Evolutionary conservation across 352 stramenopile genomes (phyloP).

Genomic region (Thalassiosira mediterranea): DNA sequence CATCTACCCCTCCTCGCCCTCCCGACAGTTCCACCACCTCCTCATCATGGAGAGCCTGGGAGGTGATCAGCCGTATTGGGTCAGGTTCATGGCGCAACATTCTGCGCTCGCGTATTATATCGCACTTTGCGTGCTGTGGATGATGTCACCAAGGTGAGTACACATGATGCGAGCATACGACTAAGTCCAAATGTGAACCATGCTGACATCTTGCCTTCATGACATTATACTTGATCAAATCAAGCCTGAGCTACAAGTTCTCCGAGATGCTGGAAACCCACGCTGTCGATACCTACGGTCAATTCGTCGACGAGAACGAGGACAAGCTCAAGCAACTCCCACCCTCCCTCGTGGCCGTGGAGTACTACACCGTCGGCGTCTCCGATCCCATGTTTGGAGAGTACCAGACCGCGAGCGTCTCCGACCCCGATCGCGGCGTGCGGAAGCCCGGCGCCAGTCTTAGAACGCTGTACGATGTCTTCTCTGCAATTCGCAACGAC

Average conservation of each 20-base stretch:
- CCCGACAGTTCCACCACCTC: slow-evolving; percentile 64
- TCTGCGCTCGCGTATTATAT: slow-evolving; percentile 75
- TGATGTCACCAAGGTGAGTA: slow-evolving; percentile 34
- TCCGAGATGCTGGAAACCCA: slow-evolving; percentile 77
- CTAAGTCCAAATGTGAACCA: too few relatives aligned
- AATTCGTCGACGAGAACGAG: slow-evolving; percentile 75
- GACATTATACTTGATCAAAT: background rate
- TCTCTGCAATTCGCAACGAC: slow-evolving; percentile 54
- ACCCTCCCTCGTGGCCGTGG: slow-evolving; percentile 47
- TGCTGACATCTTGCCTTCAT: background rate
- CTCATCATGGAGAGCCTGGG: slow-evolving; percentile 80
- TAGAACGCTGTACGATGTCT: slow-evolving; percentile 56
- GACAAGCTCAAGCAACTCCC: slow-evolving; percentile 55
- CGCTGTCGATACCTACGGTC: slow-evolving; percentile 77
- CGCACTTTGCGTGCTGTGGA: slow-evolving; percentile 56
- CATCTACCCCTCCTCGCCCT: too few relatives aligned
- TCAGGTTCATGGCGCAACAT: slow-evolving; percentile 75
- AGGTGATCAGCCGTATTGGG: slow-evolving; percentile 67
- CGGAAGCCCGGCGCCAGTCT: slow-evolving; percentile 42
- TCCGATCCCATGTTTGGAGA: slow-evolving; percentile 69
- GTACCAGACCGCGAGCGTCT: slow-evolving; percentile 60
- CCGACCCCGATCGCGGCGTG: slow-evolving; percentile 15
- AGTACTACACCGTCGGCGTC: slow-evolving; percentile 70
- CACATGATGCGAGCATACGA: too few relatives aligned
- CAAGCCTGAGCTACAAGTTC: slow-evolving; percentile 68